Evolutionary conservation across 805 yeast species (phyloP), one percentile per base, ranked within the genome.

Genomic region (Kodamaea fukazawae): DNA sequence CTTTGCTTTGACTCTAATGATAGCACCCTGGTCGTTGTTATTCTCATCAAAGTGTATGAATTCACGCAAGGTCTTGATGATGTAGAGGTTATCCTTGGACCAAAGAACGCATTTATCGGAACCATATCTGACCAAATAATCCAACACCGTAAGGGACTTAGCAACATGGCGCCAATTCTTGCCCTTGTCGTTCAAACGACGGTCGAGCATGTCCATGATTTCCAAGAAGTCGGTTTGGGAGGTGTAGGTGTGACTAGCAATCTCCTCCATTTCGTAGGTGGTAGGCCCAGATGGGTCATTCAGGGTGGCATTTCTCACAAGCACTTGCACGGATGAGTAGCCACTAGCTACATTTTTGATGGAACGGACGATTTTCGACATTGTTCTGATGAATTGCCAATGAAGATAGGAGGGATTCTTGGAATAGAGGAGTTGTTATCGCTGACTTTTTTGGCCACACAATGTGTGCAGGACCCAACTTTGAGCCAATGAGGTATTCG

Each of bases 81-180:
- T 75, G 62, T 88, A 91, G 27, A 90, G 60, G 58, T 91, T 90
- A 57, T 88, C 96, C 57, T 81, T 84, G 45, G 90, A 80, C 99
- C 99, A 91, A 28, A 81, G 68, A 4, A 90, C 96, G 54, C 90
- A 91, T 54, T 84, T 83, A 50, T 89, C 96, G 14, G 89, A 76
- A 29, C 97, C 99, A 44, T 74, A 76, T 50, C 93, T 78, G 13
- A 90, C 88, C 42, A 90, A 70, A 63, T 82, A 91, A 54, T 90
- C 96, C 50, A 91, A 72, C n/a, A 91, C 81, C 2, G 95, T 84
- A 46, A 91, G 71, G 1, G 96, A 82, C 62, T 91, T 93, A 47
- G 95, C 90, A 36, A 91, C 90, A 60, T 91, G 99, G 49, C 96
- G 77, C 97, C 97, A 91, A 65, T 91, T 86, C 61, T 89, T 90